Base-by-base conservation (phyloP, 2,329 filamentous ascomycete species). In the Sclerotinia glacialis region DNA sequence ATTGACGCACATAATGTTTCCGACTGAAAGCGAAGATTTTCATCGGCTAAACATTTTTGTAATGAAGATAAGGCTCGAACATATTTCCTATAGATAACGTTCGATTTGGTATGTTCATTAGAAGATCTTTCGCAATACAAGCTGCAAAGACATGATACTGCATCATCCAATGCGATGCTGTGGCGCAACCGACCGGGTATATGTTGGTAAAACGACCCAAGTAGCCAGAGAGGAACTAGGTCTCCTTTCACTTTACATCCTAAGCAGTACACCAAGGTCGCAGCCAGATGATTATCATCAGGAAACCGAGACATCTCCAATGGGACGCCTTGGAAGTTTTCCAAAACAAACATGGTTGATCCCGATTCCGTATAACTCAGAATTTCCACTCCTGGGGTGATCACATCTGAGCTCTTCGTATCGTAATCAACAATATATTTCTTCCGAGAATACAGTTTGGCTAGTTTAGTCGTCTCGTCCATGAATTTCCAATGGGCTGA, bases 1-100 rank as follows among this genome's bases (percentile, higher is more conserved):
- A 71, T 65, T 16, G 70, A 70, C 23, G 69, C 68, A 53, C 70
- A 71, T 44, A 70, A 46, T 3, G 68, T 69, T 52, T 70, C 67
- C 16, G 69, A 47, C 31, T 63, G 56, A 47, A 67, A 55, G 5
- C 64, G 34, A 3, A 66, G 18, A 54, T 4, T 0, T 16, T 18
- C 12, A 40, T 70, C 59, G 14, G 31, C 34, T 1, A 70, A 47
- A 52, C 40, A 68, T 7, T 23, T 18, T 28, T 58, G 66, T 14
- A 70, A 47, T 7, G 69, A 68, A 8, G 26, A 37, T 18, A 71
- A 42, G 21, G 69, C 70, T 52, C 49, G 64, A 16, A 65, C 44
- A 42, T 71, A 70, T 16, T 31, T 68, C 26, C 61, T 52, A 49
- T 47, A 61, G 18, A 67, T 61, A 21, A 31, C 23, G 42, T 63